Conservation (phyloP, 306 rosid genomes). For the Vigna radiata region DNA sequence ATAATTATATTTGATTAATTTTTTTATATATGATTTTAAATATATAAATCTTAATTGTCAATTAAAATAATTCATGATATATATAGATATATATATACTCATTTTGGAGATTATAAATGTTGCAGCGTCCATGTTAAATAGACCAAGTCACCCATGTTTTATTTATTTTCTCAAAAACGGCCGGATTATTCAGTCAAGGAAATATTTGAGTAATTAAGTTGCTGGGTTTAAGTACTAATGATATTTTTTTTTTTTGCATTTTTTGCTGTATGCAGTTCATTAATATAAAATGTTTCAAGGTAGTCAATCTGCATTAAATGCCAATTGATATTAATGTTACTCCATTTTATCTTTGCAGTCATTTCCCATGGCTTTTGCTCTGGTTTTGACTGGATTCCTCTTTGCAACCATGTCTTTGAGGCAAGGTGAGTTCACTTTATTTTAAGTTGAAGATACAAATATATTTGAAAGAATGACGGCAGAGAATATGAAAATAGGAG, state of each 20-base stretch:
- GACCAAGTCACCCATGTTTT: constrained; percentile 6
- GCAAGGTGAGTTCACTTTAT: constrained; percentile 70
- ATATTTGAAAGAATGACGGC: not conserved
- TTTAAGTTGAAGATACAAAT: constrained; percentile 30
- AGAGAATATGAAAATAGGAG: not conserved
- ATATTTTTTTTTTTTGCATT: too few species aligned
- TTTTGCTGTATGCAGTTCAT: too few species aligned
- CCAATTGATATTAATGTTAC: constrained; percentile 31
- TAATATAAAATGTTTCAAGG: constrained; percentile 34
- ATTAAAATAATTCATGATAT: too few species aligned
- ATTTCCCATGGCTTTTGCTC: constrained; percentile 79
- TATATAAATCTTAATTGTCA: too few species aligned
- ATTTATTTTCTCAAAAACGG: constrained; percentile 19
- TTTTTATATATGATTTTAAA: too few species aligned
- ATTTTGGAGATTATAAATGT: too few species aligned
- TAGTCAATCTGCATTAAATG: constrained; percentile 35
- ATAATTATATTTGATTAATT: too few species aligned
- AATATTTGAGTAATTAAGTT: constrained; percentile 28
- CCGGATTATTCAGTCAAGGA: constrained; percentile 38
- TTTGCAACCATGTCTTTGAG: constrained; percentile 83
- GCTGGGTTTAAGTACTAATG: constrained; percentile 30
- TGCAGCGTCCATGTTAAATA: too few species aligned
- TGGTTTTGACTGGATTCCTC: constrained; percentile 78
- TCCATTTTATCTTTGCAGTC: constrained; percentile 63
- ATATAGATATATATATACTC: too few species aligned